Percentiles rank a stretch among this genome's conserved stretches.
Conservation (phyloP, 1,139 yeast genomes). For the Candida tunisiensis region DNA sequence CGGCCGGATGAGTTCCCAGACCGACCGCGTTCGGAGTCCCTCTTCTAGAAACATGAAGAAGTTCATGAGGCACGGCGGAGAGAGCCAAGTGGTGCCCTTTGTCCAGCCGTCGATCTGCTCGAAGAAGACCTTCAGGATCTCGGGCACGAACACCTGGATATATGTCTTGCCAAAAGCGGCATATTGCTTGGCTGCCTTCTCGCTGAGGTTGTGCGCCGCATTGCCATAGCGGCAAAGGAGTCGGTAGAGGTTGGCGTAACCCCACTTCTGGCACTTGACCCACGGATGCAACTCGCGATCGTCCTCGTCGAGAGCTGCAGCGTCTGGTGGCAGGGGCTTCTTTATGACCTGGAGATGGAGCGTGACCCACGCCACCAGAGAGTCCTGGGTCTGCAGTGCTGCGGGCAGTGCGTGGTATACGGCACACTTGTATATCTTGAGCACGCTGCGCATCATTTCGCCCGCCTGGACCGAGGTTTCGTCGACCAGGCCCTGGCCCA, state of each 20-base stretch:
- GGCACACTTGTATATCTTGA: conserved; percentile 70
- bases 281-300: conserved; percentile 35
- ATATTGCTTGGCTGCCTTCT: conserved; percentile 15
- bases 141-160: conserved; percentile 45
- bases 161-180: conserved; percentile 18
- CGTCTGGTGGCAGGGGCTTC: conserved; percentile 36
- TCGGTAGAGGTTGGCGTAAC: conserved; percentile 61
- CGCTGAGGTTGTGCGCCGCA: conserved; percentile 11
- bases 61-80: conserved; percentile 48
- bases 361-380: conserved; percentile 56
- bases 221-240: conserved; percentile 64
- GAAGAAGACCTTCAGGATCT: conserved; percentile 46
- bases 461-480: conserved; percentile 34
- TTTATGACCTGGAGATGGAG: conserved; percentile 58
- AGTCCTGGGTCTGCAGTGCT: conserved; percentile 41
- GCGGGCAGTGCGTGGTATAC: conserved; percentile 67
- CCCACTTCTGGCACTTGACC: conserved; percentile 84
- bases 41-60: conserved; percentile 57
- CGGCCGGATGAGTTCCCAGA: conserved; percentile 61
- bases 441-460: conserved; percentile 59
- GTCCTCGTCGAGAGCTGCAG: conserved; percentile 28
- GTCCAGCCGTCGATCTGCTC: conserved; percentile 64
- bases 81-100: conserved; percentile 44
- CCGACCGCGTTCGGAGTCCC: conserved; percentile 43
- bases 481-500: conserved; percentile 43